Percentiles rank a stretch among this genome's conserved stretches.
These are phyloP conservation scores for Alternaria brassicicola DNA, from an alignment of 2,329 filamentous ascomycete species.

Conservation along the genomic window DNA sequence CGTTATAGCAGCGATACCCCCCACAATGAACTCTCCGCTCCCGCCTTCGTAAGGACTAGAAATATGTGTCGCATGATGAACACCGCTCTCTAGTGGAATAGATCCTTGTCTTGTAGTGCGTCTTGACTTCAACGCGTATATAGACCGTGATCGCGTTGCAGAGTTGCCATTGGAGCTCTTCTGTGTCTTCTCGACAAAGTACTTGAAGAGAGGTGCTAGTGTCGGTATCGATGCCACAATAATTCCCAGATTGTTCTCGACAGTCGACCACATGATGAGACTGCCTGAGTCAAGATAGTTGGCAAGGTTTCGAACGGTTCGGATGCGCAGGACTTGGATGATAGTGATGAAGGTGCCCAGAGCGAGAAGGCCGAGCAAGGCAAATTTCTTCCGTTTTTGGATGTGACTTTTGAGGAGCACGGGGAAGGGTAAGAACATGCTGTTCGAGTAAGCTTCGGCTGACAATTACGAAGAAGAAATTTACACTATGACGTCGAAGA, in stretches of 20 bases:
- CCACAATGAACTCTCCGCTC: constrained; percentile 18
- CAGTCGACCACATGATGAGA: constrained; percentile 24
- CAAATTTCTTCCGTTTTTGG: constrained; percentile 21
- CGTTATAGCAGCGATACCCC: constrained; percentile 7
- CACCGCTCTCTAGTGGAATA: constrained; percentile 7
- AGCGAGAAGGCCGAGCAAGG: constrained; percentile 15
- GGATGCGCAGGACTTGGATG: constrained; percentile 22
- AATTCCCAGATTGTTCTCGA: constrained; percentile 26
- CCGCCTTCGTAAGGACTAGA: neutral
- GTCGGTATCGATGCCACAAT: constrained; percentile 23
- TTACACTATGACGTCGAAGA: constrained; percentile 21
- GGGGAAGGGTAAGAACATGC: constrained; percentile 23
- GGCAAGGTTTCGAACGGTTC: constrained; percentile 15
- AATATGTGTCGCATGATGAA: neutral
- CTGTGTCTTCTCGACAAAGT: constrained; percentile 23
- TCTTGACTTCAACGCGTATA: constrained; percentile 11
- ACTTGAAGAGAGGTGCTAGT: constrained; percentile 21
- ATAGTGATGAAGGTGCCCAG: constrained; percentile 23
- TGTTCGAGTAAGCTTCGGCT: neutral
- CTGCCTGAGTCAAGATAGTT: constrained; percentile 23
- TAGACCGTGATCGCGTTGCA: constrained; percentile 6
- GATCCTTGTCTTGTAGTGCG: constrained; percentile 3
- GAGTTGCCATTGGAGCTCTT: constrained; percentile 13
- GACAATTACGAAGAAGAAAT: neutral
- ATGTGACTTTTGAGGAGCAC: constrained; percentile 17